These are phyloP conservation scores for Termitomyces sp. DNA, from an alignment of 768 basidiomycete genomes.

Conservation along the genomic window DNA sequence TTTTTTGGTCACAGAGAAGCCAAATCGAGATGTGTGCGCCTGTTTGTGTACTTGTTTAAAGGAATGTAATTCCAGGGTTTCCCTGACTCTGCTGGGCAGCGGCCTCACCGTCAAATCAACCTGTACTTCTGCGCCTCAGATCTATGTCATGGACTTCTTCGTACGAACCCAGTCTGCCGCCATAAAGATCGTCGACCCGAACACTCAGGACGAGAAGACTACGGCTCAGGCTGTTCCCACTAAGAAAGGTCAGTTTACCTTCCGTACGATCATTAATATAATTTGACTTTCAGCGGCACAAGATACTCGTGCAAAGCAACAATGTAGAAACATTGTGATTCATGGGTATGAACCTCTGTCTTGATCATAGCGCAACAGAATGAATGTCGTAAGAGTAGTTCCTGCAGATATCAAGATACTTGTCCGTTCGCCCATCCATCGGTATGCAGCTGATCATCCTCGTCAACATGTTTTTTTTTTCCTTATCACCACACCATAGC, in stretches of 20 bases:
- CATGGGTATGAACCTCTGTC: constrained; percentile 61
- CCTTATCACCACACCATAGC: constrained; percentile 13
- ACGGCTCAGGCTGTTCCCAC: constrained; percentile 32
- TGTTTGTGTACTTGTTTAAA: constrained; percentile 14
- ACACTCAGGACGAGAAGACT: constrained; percentile 36
- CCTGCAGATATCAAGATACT: constrained; percentile 83
- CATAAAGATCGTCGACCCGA: constrained; percentile 71
- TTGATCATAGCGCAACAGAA: neutral
- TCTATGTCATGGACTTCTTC: constrained; percentile 63
- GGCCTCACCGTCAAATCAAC: constrained; percentile 17
- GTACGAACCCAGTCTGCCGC: constrained; percentile 61
- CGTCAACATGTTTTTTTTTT: neutral
- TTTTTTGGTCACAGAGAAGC: neutral
- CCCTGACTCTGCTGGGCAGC: constrained; percentile 21
- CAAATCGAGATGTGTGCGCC: constrained; percentile 4
- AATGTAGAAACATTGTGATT: constrained; percentile 90
- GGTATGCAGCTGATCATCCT: constrained; percentile 35
- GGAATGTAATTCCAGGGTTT: constrained; percentile 6
- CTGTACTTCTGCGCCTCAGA: neutral
- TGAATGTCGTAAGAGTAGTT: constrained; percentile 38
- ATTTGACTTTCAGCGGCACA: constrained; percentile 25
- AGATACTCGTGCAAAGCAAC: constrained; percentile 61
- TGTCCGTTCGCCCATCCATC: constrained; percentile 83
- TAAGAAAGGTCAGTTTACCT: constrained; percentile 54
- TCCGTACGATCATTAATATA: neutral